Conservation (phyloP, 2,329 filamentous ascomycete species). For the Epicoccum nigrum region DNA sequence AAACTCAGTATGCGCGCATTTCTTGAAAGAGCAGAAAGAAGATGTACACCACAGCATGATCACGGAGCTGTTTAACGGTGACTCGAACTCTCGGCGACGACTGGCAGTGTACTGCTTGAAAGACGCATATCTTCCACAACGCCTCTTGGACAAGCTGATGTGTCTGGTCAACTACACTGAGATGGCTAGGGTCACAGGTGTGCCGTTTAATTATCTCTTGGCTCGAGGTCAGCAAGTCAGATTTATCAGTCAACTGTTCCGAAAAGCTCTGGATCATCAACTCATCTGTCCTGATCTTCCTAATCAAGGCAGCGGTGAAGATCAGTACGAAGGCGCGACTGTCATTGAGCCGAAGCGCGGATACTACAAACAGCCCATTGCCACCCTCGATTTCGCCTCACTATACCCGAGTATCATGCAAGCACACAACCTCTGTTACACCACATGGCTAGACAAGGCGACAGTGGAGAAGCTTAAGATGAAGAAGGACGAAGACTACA, state of each 20-base stretch:
- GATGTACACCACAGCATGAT: conserved; percentile 99
- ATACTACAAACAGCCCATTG: conserved; percentile 94
- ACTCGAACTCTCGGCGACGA: conserved; percentile 86
- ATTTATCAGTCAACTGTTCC: conserved; percentile 95
- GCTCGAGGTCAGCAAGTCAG: conserved; percentile 95
- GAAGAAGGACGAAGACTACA: conserved; percentile 92
- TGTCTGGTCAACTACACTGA: conserved; percentile 99
- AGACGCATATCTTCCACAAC: conserved; percentile 92
- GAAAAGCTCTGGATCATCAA: conserved; percentile 90
- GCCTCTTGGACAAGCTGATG: conserved; percentile 96
- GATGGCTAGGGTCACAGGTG: conserved; percentile 98
- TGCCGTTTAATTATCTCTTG: conserved; percentile 93
- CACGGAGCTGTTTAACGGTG: conserved; percentile 96
- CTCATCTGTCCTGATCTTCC: conserved; percentile 90
- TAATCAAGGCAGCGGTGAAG: conserved; percentile 69
- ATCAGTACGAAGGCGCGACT: conserved; percentile 96
- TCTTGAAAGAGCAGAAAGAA: conserved; percentile 96
- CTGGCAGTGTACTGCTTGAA: conserved; percentile 96
- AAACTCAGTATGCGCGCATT: conserved; percentile 94
- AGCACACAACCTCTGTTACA: conserved; percentile 98
- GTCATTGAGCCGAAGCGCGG: conserved; percentile 94
- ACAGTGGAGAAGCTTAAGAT: conserved; percentile 77
- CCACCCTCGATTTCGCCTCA: conserved; percentile 97
- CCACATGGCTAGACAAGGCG: conserved; percentile 81
- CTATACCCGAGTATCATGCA: conserved; percentile 99